Evolutionary conservation across 352 stramenopile species (phyloP).

Genomic region (Phytophthora chlamydospora): DNA sequence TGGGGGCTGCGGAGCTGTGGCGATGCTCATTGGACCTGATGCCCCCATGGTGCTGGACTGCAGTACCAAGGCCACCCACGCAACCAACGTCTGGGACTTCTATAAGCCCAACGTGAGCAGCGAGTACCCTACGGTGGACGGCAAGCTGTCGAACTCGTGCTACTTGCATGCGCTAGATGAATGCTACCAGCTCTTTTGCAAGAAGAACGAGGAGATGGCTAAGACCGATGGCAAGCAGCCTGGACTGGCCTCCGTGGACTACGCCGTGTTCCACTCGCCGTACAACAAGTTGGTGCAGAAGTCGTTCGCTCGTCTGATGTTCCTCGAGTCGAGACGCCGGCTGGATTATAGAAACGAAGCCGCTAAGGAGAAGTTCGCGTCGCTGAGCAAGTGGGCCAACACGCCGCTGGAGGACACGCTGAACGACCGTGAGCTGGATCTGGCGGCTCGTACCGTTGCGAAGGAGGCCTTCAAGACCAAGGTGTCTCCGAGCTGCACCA

Average conservation of each 20-base stretch:
- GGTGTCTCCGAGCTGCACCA: constrained; percentile 84
- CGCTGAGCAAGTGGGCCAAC: constrained; percentile 73
- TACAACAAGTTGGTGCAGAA: constrained; percentile 99
- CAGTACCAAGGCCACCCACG: constrained; percentile 90
- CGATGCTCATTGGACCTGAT: constrained; percentile 96
- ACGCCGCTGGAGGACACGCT: constrained; percentile 93
- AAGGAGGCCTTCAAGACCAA: constrained; percentile 77
- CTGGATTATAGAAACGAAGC: constrained; percentile 19
- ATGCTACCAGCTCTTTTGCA: constrained; percentile 93
- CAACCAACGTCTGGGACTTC: constrained; percentile 97
- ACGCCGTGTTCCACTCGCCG: constrained; percentile 97
- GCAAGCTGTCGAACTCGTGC: constrained; percentile 93
- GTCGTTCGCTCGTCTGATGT: constrained; percentile 91
- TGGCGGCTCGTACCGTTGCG: constrained; percentile 81
- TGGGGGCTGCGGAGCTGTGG: constrained; percentile 93
- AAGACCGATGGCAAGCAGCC: constrained; percentile 19
- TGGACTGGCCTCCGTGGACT: constrained; percentile 83
- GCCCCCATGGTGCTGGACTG: constrained; percentile 93
- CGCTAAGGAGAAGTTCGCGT: constrained; percentile 33
- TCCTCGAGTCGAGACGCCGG: constrained; percentile 58
- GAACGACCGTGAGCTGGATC: constrained; percentile 91
- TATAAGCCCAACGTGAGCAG: constrained; percentile 94
- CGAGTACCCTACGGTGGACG: constrained; percentile 97
- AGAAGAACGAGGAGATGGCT: constrained; percentile 63
- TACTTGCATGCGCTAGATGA: constrained; percentile 96